A percentile compares a stretch with the other conserved stretches of the same genome.
phyloP scores from a whole-genome alignment of 495 filamentous ascomycete species.

The Parachaetomium inaequale region DNA sequence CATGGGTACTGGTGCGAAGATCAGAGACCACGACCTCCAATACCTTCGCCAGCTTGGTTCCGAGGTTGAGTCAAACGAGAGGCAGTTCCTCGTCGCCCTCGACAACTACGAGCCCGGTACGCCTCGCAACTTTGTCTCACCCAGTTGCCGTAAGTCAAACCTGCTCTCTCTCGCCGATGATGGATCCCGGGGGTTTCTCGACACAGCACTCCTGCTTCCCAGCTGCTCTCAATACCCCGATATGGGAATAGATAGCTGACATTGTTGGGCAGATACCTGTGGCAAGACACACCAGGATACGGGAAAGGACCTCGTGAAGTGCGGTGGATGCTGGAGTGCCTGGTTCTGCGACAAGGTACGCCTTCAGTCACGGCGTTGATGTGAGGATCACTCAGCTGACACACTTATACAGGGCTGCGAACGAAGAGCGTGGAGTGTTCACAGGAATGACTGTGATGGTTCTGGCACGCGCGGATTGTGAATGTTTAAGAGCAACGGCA shows the following conservation, averaged over 20 bases:
- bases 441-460: not conserved
- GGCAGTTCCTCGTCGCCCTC: conserved; percentile 24
- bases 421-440: not conserved
- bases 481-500: not conserved
- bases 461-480: not conserved
- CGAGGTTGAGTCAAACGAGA: conserved; percentile 11
- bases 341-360: conserved; percentile 24
- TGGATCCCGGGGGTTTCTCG: no score
- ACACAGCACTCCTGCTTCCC: no score
- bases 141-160: conserved; percentile 10
- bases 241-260: not conserved
- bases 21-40: conserved; percentile 17
- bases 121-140: conserved; percentile 18
- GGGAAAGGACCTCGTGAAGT: conserved; percentile 8
- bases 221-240: not conserved
- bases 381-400: not conserved
- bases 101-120: conserved; percentile 16
- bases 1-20: conserved; percentile 21
- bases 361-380: not conserved
- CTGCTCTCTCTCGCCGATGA: not conserved
- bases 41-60: conserved; percentile 13
- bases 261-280: conserved; percentile 3
- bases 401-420: not conserved
- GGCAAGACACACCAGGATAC: conserved; percentile 13
- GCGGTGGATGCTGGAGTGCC: conserved; percentile 6